Conservation (phyloP, 345 rosid genomes). For the Clausena lansium region DNA sequence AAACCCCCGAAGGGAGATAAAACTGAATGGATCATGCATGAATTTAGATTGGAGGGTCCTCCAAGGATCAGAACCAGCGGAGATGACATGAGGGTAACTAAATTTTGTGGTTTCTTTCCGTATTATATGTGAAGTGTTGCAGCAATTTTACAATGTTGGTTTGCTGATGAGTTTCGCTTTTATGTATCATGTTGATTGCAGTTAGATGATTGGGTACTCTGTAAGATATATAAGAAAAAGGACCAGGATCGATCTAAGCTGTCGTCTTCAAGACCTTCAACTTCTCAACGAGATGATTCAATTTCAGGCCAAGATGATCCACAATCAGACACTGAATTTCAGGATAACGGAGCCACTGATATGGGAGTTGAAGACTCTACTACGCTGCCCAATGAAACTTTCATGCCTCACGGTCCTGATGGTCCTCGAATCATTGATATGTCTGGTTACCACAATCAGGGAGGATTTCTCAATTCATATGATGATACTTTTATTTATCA, state of each 20-base stretch:
- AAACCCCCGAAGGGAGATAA: slow-evolving; percentile 19
- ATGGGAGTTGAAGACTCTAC: neutral
- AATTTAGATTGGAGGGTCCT: slow-evolving; percentile 4
- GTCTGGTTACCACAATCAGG: neutral
- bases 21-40: slow-evolving; percentile 34
- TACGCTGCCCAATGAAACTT: neutral
- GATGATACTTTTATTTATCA: neutral
- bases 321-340: neutral
- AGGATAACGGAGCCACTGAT: neutral
- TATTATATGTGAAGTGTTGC: neutral
- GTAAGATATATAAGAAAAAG: slow-evolving; percentile 23
- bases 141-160: neutral
- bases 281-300: neutral
- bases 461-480: neutral
- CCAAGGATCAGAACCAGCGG: neutral
- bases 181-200: neutral
- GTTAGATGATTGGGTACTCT: slow-evolving; percentile 31
- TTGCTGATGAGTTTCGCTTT: neutral
- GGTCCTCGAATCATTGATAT: neutral
- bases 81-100: slow-evolving; percentile 20
- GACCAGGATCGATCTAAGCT: neutral
- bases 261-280: neutral
- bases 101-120: neutral
- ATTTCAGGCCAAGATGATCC: neutral
- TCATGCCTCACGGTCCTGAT: neutral